Base-by-base conservation (phyloP, 805 yeast genomes). In the Teunomyces tritomae region DNA sequence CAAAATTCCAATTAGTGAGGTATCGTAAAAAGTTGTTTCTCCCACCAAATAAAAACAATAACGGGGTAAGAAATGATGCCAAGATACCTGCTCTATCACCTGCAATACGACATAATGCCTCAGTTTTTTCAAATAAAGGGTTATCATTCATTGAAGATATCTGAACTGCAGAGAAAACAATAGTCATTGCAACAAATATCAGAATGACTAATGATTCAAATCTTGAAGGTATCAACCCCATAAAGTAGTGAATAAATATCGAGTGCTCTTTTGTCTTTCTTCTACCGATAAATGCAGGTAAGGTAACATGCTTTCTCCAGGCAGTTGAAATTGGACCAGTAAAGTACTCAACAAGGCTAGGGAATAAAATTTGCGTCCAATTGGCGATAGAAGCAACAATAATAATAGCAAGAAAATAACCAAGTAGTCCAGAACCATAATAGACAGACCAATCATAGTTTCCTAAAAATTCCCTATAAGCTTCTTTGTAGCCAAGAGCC, bases 21-120 rank as follows among this genome's bases (percentile, higher is more conserved):
- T 45, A 44, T 37, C 44, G 50, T 34, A 47, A 39, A 28, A 49
- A 47, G 36, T 60, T 58, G 52, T 60, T 57, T 24, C 63, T 47
- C 10, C 62, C 62, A 14, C 55, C 60, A 45, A 56, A 53, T 32
- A 57, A 48, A 7, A 58, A 34, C 41, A 58, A 39, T 8, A 40
- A 46, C 5, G 59, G 62, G 20, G 56, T 50, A 29, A 56, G 8
- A 49, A 74, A 69, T 2, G 72, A 61, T 8, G 57, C 63, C 36
- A 80, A 57, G 27, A 82, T 71, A 3, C 82, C 85, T 2, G 82
- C 55, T 56, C 87, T 68, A 54, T 80, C 80, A 34, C 76, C 81
- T 43, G 62, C 52, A 44, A 70, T 73, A 29, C 62, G 47, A 40
- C 43, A 33, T 28, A 55, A 42, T 2, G 58, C 58, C 8, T 20